Percentiles rank a stretch among this genome's conserved stretches.
These are phyloP conservation scores for Fraxinus velutina DNA, from an alignment of 305 asterid species.

Conservation along the genomic window DNA sequence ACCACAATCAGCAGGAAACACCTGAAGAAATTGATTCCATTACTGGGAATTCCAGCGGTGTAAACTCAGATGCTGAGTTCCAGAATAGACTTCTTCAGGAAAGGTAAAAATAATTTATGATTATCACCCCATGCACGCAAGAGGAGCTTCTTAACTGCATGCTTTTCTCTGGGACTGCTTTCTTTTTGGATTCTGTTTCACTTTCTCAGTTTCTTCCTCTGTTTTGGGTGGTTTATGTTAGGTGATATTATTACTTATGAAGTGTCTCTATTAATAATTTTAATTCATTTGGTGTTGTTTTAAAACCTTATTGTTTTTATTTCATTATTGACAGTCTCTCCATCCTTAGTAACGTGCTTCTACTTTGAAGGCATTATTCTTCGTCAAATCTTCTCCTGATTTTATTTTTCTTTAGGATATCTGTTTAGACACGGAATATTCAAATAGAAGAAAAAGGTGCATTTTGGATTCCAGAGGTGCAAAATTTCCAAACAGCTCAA, in stretches of 20 bases:
- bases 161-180: neutral
- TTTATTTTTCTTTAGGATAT: neutral
- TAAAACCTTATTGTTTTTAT: neutral
- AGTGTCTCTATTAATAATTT: neutral
- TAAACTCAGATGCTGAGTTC: constrained; percentile 38
- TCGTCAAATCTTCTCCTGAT: neutral
- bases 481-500: neutral
- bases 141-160: constrained; percentile 16
- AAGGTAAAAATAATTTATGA: constrained; percentile 48
- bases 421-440: neutral
- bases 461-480: neutral
- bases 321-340: neutral
- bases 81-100: constrained; percentile 50
- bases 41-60: constrained; percentile 32
- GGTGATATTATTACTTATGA: neutral
- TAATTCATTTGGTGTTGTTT: neutral
- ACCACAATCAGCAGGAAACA: constrained; percentile 48
- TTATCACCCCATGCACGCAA: constrained; percentile 21
- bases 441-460: neutral
- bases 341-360: neutral
- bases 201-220: neutral
- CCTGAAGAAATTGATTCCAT: constrained; percentile 25
- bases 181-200: neutral
- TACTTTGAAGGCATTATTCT: neutral
- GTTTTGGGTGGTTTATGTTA: neutral